Conservation (phyloP, 2,329 filamentous ascomycete genomes). For the Fusarium equiseti region DNA sequence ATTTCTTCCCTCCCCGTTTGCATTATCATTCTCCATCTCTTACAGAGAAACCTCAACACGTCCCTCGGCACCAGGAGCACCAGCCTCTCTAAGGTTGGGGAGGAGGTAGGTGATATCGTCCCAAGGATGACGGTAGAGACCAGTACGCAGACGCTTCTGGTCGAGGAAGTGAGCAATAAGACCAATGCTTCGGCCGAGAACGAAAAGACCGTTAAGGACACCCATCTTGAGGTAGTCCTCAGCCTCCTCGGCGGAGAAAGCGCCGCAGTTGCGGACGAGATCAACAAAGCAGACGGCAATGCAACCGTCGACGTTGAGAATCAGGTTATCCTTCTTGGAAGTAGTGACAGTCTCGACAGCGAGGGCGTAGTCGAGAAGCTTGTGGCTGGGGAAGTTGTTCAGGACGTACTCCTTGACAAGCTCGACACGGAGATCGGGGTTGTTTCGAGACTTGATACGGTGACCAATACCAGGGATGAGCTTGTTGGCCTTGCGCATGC, state of each 20-base stretch:
- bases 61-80: constrained; percentile 80
- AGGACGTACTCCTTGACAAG: constrained; percentile 99
- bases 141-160: constrained; percentile 98
- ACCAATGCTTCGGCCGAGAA: constrained; percentile 96
- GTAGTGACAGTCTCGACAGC: constrained; percentile 98
- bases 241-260: constrained; percentile 94
- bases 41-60: constrained; percentile 90
- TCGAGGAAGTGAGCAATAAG: constrained; percentile 99
- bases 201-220: constrained; percentile 99
- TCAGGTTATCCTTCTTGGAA: constrained; percentile 99
- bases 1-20: constrained; percentile 44
- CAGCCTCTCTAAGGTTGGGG: constrained; percentile 78
- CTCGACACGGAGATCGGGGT: constrained; percentile 99
- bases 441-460: constrained; percentile 99
- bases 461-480: constrained; percentile 99
- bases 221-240: constrained; percentile 99
- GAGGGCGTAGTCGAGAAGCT: constrained; percentile 98
- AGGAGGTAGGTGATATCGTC: constrained; percentile 97
- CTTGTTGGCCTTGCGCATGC: constrained; percentile 99
- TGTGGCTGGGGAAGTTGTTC: constrained; percentile 97
- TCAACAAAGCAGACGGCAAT: constrained; percentile 99
- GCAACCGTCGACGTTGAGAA: constrained; percentile 98
- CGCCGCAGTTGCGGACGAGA: constrained; percentile 95
- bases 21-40: constrained; percentile 47
- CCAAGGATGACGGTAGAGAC: constrained; percentile 99